A percentile compares a stretch with the other conserved stretches of the same genome.
Evolutionary conservation across 306 rosid genomes (phyloP).

Genomic region (Crataegus laevigata): DNA sequence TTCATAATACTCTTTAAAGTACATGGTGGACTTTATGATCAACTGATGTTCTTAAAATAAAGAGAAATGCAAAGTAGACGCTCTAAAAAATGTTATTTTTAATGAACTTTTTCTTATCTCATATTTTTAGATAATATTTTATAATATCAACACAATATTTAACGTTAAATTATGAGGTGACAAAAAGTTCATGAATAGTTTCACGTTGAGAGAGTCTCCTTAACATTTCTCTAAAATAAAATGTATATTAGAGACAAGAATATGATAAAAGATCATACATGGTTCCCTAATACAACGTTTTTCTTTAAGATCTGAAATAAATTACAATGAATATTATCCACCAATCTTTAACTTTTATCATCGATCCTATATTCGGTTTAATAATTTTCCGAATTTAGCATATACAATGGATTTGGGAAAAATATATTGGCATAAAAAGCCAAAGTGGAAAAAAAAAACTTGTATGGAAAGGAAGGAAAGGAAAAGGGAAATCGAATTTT

Average conservation of each 20-base stretch:
- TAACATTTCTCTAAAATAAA: not conserved
- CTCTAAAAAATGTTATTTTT: too few species aligned
- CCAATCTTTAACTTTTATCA: too few species aligned
- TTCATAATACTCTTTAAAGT: not conserved
- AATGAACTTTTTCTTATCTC: too few species aligned
- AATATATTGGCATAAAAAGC: not conserved
- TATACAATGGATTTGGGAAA: not conserved
- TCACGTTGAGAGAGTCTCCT: too few species aligned
- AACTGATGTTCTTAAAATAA: not conserved
- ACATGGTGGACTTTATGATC: not conserved
- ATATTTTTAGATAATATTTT: too few species aligned
- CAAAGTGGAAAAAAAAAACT: not conserved
- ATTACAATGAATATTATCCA: too few species aligned
- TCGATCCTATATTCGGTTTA: too few species aligned
- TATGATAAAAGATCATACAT: not conserved
- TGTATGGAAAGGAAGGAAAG: not conserved
- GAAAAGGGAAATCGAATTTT: not conserved
- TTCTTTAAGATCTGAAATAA: too few species aligned
- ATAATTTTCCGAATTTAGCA: too few species aligned
- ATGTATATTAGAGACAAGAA: not conserved
- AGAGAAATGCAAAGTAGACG: not conserved
- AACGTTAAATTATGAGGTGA: too few species aligned
- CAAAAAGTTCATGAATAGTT: too few species aligned
- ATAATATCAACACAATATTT: too few species aligned
- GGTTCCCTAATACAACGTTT: not conserved